Conservation (phyloP, 495 filamentous ascomycete species). For the Letharia lupina region DNA sequence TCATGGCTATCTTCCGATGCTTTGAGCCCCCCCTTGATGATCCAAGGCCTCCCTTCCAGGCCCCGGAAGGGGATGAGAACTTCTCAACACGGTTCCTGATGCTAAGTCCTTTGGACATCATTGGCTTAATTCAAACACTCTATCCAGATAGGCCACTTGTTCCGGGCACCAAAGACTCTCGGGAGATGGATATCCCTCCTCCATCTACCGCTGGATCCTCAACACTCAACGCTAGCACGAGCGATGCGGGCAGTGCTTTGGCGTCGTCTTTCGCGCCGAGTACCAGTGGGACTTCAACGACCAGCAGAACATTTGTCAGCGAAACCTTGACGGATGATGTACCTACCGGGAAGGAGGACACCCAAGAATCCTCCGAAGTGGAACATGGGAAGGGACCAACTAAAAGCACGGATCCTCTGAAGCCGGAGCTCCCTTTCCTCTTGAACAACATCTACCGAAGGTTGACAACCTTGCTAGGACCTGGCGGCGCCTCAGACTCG, state of each 20-base stretch:
- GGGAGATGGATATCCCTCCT: constrained; percentile 45
- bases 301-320: constrained; percentile 46
- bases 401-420: not conserved
- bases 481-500: not conserved
- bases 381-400: not conserved
- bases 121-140: constrained; percentile 60
- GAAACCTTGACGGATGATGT: constrained; percentile 28
- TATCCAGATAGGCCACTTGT: constrained; percentile 55
- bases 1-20: constrained; percentile 18
- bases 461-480: not conserved
- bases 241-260: constrained; percentile 8
- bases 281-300: constrained; percentile 42
- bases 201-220: constrained; percentile 42
- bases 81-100: constrained; percentile 38
- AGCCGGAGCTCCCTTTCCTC: not conserved
- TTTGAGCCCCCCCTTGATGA: constrained; percentile 29
- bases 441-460: not conserved
- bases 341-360: not conserved
- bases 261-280: constrained; percentile 16
- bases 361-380: not conserved
- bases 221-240: constrained; percentile 17
- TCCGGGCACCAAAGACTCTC: constrained; percentile 39
- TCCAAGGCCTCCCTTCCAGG: not conserved
- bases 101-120: constrained; percentile 62
- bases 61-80: constrained; percentile 3